Base-by-base conservation (phyloP, 2,329 filamentous ascomycete genomes). In the Monilinia fructigena region DNA sequence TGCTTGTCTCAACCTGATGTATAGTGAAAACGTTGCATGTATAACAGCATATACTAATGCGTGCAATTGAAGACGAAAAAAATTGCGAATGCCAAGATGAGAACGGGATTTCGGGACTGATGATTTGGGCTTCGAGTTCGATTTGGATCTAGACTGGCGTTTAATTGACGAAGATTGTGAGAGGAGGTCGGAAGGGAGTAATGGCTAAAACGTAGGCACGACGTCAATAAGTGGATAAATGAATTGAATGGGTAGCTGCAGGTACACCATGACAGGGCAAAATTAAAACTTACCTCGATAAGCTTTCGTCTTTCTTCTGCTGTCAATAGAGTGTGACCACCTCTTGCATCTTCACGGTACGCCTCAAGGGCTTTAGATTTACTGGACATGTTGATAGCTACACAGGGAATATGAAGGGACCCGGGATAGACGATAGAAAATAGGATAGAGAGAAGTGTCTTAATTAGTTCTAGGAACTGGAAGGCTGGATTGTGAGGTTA, bases 21-120 rank as follows among this genome's bases (percentile, higher is more conserved):
- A 96, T 70, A 98, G 81, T 8, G 92, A 94, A 80, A 97, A 98
- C 71, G 97, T 77, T 69, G 89, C 84, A 75, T 97, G 92, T 71
- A 94, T 82, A 66, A 91, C 74, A 68, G 85, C 83, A 77, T 89
- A 93, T 68, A 92, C 76, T 52, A 92, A 76, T 64, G 87, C 77
- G 77, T 92, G 84, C 53, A 93, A 77, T 74, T 89, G 85, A 63
- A 80, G 81, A 68, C 80, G 82, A 54, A 92, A 72, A 74, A 91
- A 86, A 65, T 83, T 83, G 68, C 86, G 84, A 68, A 90, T 75
- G 28, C 86, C 86, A 23, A 88, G 78, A 56, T 80, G 80, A 26
- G 71, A 74, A 28, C 55, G 66, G 20, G 68, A 58, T 45, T 71
- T 71, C 53, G 73, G 67, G 50, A 42, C 23, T 40, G 62, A 68